Base-by-base conservation (phyloP, 2,329 filamentous ascomycete species). In the Cytospora schulzeri region DNA sequence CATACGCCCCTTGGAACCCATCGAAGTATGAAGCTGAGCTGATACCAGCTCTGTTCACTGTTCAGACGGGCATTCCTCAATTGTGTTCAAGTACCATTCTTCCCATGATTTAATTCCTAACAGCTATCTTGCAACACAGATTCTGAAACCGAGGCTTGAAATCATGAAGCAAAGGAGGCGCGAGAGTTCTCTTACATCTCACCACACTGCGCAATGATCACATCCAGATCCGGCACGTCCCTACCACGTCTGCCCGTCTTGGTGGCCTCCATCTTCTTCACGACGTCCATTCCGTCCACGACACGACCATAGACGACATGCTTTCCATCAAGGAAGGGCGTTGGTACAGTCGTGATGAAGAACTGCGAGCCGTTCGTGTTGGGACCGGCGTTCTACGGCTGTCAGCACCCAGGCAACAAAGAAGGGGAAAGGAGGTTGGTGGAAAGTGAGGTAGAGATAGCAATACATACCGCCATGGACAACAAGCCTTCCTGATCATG, bases 231-330 rank as follows among this genome's bases (percentile, higher is more conserved):
- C 4, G 94, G 95, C 73, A 91, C 86, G 73, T 97, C 94, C 74
- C 91, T 86, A 58, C 85, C 86, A 38, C 83, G 80, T 68, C 87
- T 85, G 4, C 89, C 91, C 12, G 91, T 95, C 76, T 94, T 90
- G 35, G 92, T 95, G 67, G 91, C 89, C 81, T 98, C 94, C 78
- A 99, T 90, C 86, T 96, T 98, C 70, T 83, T 85, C 52, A 98
- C 91, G 7, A 97, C 88, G 66, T 97, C 92, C 85, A 97, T 90
- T 45, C 94, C 93, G 50, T 93, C 91, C 53, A 92, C 82, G 1
- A 98, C 94, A 75, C 91, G 89, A 58, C 95, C 95, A 72, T 98
- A 98, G 22, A 98, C 93, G 63, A 97, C 93, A 76, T 99, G 95
- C 79, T 98, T 98, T 73, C 85, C 86, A 77, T 98, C 91, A 29